Base-by-base conservation (phyloP, 2,329 filamentous ascomycete genomes). In the Colletotrichum noveboracense region DNA sequence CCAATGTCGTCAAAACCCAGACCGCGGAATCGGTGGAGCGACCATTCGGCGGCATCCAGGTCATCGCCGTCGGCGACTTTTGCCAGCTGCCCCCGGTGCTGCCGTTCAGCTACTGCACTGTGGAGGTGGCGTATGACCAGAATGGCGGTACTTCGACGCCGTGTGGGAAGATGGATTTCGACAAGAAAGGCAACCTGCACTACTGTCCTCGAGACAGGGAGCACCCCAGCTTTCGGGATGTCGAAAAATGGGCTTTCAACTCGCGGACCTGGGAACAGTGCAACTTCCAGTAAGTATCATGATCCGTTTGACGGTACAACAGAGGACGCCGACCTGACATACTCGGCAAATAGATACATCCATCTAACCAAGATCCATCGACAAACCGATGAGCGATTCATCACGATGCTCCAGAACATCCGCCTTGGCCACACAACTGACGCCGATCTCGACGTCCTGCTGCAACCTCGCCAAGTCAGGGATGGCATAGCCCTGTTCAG, bases 191-290 rank as follows among this genome's bases (percentile, higher is more conserved):
- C 3, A 26, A 38, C 2, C 28, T 66, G 43, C 43, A 38, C 6
- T 26, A 26, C 10, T 66, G 64, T 55, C 26, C 30, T 30, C 56
- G 56, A 24, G 5, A 55, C 26, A 16, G n/a, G 18, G 30, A 43
- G 10, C 34, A 66, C 24, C 34, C 16, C 16, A 66, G 16, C 24
- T 66, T 36, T n/a, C 34, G 38, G 6, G 87, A 91, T 28, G 82
- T 80, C 16, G 88, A 93, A 12, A 91, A 91, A 78, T 93, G 91
- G 89, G 91, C 91, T 0, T 93, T 93, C 77, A 83, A 85, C 21
- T 91, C 89, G 77, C 72, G 81, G 3, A 87, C 87, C 0, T 94
- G 92, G 92, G 75, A 83, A 14, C 83, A 89, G 60, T 90, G 90
- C 76, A 78, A 88, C 3, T 93, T 93, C 78, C 30, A 32, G 58